Evolutionary conservation across 768 basidiomycete species (phyloP).

Genomic region (Amylocystis lapponica): DNA sequence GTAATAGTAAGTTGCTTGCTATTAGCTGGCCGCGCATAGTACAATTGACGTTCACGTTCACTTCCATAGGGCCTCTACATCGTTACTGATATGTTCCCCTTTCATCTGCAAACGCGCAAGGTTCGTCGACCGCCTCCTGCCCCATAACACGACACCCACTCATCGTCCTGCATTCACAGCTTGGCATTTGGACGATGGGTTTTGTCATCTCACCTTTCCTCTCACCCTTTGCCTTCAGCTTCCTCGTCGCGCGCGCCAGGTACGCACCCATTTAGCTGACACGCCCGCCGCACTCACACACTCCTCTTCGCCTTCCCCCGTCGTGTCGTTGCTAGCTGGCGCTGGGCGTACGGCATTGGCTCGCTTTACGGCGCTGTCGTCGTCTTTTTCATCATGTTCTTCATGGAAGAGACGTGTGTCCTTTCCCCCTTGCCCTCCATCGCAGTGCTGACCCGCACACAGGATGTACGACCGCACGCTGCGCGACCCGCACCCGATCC

Average conservation of each 20-base stretch:
- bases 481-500: conserved; percentile 35
- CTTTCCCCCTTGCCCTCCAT: too few species aligned
- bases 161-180: conserved; percentile 25
- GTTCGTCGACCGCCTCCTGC: conserved; percentile 7
- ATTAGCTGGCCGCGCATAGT: neutral
- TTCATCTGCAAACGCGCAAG: conserved; percentile 12
- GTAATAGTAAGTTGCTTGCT: conserved; percentile 40
- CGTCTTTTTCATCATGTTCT: conserved; percentile 49
- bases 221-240: conserved; percentile 64
- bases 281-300: conserved; percentile 1
- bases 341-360: conserved; percentile 66
- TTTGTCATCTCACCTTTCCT: conserved; percentile 62
- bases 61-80: conserved; percentile 7
- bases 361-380: conserved; percentile 55
- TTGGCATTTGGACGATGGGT: conserved; percentile 71
- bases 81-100: conserved; percentile 10
- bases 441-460: conserved; percentile 4
- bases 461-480: conserved; percentile 61
- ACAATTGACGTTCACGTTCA: neutral
- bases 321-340: conserved; percentile 34
- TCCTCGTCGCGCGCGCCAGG: conserved; percentile 52
- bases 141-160: neutral
- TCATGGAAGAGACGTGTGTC: conserved; percentile 61
- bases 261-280: too few species aligned
- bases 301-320: neutral